Base-by-base conservation (phyloP, 2,329 filamentous ascomycete genomes). In the Diaporthe capsici region DNA sequence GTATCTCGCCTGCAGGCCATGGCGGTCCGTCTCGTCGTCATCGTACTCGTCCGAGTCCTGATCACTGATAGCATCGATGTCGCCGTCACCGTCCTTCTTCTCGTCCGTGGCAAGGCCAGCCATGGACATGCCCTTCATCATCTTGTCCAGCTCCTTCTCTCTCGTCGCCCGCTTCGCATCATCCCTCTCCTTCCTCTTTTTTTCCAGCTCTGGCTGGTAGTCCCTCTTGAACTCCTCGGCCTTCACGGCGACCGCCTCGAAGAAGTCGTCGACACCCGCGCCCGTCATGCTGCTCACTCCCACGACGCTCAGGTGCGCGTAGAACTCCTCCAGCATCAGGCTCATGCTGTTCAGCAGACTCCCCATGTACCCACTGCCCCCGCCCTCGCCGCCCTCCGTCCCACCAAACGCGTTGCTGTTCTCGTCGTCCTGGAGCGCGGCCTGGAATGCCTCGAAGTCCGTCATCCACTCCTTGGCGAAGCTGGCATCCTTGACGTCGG, bases 381-480 rank as follows among this genome's bases (percentile, higher is more conserved):
- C 91, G 57, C 89, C 86, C 22, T 86, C 85, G 31, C 84, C 88
- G 13, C 91, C 92, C 79, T 95, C 95, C 39, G 90, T 88, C 20
- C 93, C 92, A 17, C 94, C 94, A 81, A 95, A 94, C 0, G 91
- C 92, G 61, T 95, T 95, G 10, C 90, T 88, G 74, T 94, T 92
- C 83, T 98, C 95, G 81, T 98, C 97, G 37, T 91, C 87, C 67
- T 91, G 90, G 61, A 99, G 88, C 0, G 97, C 96, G 22, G 91
- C 91, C 83, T 98, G 97, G 86, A 99, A 99, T 0, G 94, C 92
- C 79, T 99, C 97, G 81, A 98, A 99, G 84, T 99, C 96, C 8
- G 96, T 98, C 97, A 99, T 99, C 97, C 97, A 99, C 82, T 98
- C 95, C 86, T 96, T 97, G 1, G 96, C 97, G 81, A 98, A 98